Evolutionary conservation across 108 stramenopile species (phyloP).

Genomic region (Aureococcus anophagefferens): DNA sequence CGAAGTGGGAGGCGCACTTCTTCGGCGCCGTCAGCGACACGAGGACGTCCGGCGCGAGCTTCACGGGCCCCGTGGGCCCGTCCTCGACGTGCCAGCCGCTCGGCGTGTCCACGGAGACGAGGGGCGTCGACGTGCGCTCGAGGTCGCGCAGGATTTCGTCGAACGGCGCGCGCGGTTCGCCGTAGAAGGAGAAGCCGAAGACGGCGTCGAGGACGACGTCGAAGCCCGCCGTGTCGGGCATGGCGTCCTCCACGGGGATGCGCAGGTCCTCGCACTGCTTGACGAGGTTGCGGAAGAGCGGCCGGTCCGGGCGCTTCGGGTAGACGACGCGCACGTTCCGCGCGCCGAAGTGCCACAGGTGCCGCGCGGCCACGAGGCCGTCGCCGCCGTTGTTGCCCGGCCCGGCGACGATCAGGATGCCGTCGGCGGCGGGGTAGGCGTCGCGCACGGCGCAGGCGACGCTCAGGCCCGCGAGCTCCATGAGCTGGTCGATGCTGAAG

Average conservation of each 20-base stretch:
- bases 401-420: constrained; percentile 50
- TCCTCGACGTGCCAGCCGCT: constrained; percentile 86
- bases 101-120: constrained; percentile 86
- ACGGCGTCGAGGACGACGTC: constrained; percentile 88
- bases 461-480: constrained; percentile 93
- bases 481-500: constrained; percentile 90
- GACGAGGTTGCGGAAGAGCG: constrained; percentile 67
- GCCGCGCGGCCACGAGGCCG: constrained; percentile 93
- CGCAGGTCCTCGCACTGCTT: constrained; percentile 72
- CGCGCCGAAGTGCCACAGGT: constrained; percentile 81
- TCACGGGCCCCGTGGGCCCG: constrained; percentile 32
- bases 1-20: constrained; percentile 53
- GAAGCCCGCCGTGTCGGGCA: constrained; percentile 39
- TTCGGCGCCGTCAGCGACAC: constrained; percentile 89
- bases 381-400: constrained; percentile 99
- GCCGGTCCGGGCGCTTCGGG: constrained; percentile 58
- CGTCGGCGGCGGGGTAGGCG: constrained; percentile 22
- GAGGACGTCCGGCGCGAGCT: constrained; percentile 63
- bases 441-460: constrained; percentile 77
- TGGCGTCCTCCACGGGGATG: constrained; percentile 51
- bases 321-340: constrained; percentile 61
- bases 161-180: constrained; percentile 74
- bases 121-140: constrained; percentile 24
- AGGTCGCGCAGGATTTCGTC: constrained; percentile 58
- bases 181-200: constrained; percentile 90